Base-by-base conservation (phyloP, 805 yeast species). In the Wickerhamiella azyma region DNA sequence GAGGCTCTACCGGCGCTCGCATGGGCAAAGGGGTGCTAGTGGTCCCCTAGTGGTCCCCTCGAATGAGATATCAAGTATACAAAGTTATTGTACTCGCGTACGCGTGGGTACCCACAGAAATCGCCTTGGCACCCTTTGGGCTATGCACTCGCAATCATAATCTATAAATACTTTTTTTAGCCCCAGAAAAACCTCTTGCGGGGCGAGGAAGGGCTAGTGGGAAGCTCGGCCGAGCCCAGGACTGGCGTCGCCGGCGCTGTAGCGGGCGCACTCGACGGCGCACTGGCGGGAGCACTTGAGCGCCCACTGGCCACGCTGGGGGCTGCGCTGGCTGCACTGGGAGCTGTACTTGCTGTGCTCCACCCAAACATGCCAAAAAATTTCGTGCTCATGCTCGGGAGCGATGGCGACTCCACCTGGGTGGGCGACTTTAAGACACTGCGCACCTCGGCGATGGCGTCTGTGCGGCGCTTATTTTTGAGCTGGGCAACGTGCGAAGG, bases 401-500 rank as follows among this genome's bases (percentile, higher is more conserved):
- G 16, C 37, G 30, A 37, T 18, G 2, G 14, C 32, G 32, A 24
- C 42, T 21, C 26, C 28, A 10, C 28, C 26, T 21, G 39, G 21
- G 14, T n/a, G n/a, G 35, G 19, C 17, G 33, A 21, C 16, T 37
- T 43, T 21, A 14, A 8, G 19, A 37, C 37, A 10, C 47, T 37
- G 9, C 42, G 30, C 14, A 38, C 42, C 39, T 47, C 50, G 17
- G 47, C 26, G 16, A 43, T 43, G 9, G 50, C 47, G 36, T 43
- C 47, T 2, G 42, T 37, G 16, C 47, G 45, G 16, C 19, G 24
- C 14, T 47, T 38, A 35, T 48, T 46, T 18, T 46, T 39, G 42
- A 46, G 39, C 16, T 36, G 36, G 10, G 49, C 53, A 2, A 46
- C 39, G 28, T 50, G 53, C 14, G 37, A 40, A 3, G 79, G 78